A percentile compares a stretch with the other conserved stretches of the same genome.
Evolutionary conservation across 140 eudicot species (phyloP).

Genomic region (Bidens hawaiensis): DNA sequence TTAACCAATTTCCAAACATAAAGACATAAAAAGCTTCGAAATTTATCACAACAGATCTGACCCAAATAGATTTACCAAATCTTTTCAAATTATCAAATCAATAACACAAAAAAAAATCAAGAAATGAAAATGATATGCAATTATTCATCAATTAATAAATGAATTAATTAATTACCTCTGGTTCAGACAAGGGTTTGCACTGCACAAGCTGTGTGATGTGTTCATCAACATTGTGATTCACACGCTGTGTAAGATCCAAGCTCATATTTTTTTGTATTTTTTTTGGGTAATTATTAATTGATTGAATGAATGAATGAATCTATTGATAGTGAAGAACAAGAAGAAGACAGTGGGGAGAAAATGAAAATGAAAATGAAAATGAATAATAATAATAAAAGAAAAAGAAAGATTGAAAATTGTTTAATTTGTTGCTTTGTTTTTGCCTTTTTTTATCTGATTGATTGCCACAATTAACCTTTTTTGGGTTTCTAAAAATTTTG

Average conservation of each 20-base stretch:
- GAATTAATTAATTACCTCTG: too few relatives aligned
- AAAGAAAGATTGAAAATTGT: conserved; percentile 5
- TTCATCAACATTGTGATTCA: conserved; percentile 73
- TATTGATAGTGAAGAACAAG: background rate
- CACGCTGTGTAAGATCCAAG: conserved; percentile 58
- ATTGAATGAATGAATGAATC: background rate
- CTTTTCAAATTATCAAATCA: background rate
- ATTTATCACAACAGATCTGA: conserved; percentile 23
- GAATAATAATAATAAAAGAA: too few relatives aligned
- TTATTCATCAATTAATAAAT: too few relatives aligned
- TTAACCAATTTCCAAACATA: background rate
- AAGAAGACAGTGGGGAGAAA: conserved; percentile 24
- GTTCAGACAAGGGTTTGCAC: conserved; percentile 97
- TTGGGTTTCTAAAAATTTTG: too few relatives aligned
- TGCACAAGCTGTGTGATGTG: conserved; percentile 94
- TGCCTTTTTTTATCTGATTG: too few relatives aligned
- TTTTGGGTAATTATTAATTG: conserved; percentile 9
- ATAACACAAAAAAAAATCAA: too few relatives aligned
- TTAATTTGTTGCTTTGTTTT: too few relatives aligned
- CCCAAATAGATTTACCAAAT: conserved; percentile 22
- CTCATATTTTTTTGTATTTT: conserved; percentile 32
- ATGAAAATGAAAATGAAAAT: too few relatives aligned
- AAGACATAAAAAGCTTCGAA: conserved; percentile 2
- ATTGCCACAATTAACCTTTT: too few relatives aligned
- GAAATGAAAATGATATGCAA: too few relatives aligned